A percentile compares a stretch with the other conserved stretches of the same genome.
phyloP scores from a whole-genome alignment of 768 basidiomycete genomes.

The Daedaleopsis sinensis region DNA sequence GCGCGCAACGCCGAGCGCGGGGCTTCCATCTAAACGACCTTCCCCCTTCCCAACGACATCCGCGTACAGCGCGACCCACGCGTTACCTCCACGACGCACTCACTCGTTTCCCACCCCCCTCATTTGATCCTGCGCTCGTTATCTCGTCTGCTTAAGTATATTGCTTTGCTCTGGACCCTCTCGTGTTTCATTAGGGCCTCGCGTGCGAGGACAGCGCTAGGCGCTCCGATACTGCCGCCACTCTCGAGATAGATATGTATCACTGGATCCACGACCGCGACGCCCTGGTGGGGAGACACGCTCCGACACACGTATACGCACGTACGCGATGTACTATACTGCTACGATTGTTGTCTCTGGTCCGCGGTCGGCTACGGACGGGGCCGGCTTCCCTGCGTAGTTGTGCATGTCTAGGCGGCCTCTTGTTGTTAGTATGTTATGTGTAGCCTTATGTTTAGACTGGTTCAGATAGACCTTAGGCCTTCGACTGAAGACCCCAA shows the following conservation, averaged over 20 bases:
- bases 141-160: not conserved
- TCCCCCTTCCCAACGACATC: not conserved
- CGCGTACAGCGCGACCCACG: too few relatives aligned
- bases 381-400: constrained; percentile 2
- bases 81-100: not conserved
- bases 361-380: constrained; percentile 8
- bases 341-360: constrained; percentile 13
- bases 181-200: constrained; percentile 7
- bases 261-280: constrained; percentile 13
- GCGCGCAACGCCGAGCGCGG: constrained; percentile 16
- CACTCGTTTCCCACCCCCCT: constrained; percentile 10
- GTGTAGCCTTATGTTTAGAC: not conserved
- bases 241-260: constrained; percentile 10
- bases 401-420: constrained; percentile 3
- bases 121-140: constrained; percentile 10
- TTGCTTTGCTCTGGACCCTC: not conserved
- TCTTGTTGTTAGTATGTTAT: constrained; percentile 1
- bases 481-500: too few relatives aligned
- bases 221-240: not conserved
- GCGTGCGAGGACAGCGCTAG: constrained; percentile 11
- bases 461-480: too few relatives aligned
- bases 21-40: constrained; percentile 12
- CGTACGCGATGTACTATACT: constrained; percentile 8
- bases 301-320: not conserved
- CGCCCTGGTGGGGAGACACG: constrained; percentile 17